Percentiles rank a stretch among this genome's conserved stretches.
Conservation (phyloP, 2,329 filamentous ascomycete genomes). For the Fusarium palustre region DNA sequence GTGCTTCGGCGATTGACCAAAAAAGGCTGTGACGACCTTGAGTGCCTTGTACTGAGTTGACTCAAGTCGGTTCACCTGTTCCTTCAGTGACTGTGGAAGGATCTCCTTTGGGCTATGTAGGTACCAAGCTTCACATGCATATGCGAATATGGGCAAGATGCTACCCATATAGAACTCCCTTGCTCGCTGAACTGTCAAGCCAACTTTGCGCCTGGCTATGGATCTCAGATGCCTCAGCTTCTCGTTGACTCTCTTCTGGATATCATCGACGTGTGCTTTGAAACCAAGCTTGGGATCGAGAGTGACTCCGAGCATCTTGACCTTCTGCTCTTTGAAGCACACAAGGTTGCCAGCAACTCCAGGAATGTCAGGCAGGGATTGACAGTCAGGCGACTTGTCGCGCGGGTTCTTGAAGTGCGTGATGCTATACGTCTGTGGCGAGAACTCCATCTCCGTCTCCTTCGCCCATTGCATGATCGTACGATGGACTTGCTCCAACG, state of each 20-base stretch:
- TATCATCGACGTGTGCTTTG: background rate
- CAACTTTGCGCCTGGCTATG: background rate
- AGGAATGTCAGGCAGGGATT: background rate
- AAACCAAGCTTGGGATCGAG: background rate
- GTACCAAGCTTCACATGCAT: slow-evolving; percentile 23
- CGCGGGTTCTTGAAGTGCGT: background rate
- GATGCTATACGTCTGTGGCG: background rate
- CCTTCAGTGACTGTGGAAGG: background rate
- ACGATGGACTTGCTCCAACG: background rate
- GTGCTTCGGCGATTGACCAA: background rate
- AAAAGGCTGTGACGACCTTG: background rate
- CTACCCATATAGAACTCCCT: slow-evolving; percentile 7
- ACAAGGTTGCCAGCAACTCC: background rate
- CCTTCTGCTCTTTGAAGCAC: background rate
- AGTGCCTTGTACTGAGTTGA: slow-evolving; percentile 11
- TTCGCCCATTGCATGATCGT: background rate
- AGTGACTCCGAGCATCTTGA: slow-evolving; percentile 1
- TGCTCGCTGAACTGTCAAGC: background rate
- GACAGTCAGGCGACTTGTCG: background rate
- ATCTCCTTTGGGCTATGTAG: background rate
- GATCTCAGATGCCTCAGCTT: background rate
- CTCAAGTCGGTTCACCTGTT: background rate
- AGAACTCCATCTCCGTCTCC: background rate
- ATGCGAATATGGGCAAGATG: slow-evolving; percentile 7
- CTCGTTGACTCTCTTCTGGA: background rate